phyloP scores from a whole-genome alignment of 2,329 filamentous ascomycete genomes.

The Alternaria longipes region DNA sequence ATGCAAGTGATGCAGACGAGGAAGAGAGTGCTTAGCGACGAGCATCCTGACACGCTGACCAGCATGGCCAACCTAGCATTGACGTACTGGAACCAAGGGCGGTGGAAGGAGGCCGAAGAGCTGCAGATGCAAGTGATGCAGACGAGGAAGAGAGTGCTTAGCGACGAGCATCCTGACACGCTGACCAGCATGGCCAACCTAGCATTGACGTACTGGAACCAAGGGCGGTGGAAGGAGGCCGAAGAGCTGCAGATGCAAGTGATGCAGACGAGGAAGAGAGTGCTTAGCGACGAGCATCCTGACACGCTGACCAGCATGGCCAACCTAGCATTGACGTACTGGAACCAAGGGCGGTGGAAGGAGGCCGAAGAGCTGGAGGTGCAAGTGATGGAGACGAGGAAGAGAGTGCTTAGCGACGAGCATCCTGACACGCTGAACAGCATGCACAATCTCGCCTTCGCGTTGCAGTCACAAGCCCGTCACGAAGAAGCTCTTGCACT shows the following conservation, averaged over 20 bases:
- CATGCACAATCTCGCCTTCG: conserved; percentile 7
- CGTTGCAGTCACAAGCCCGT: neutral
- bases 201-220: neutral
- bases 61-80: no score
- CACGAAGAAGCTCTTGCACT: conserved; percentile 8
- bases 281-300: conserved; percentile 14
- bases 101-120: conserved; percentile 22
- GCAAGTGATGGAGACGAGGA: conserved; percentile 25
- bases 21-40: no score
- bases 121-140: conserved; percentile 24
- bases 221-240: conserved; percentile 11
- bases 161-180: conserved; percentile 15
- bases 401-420: conserved; percentile 13
- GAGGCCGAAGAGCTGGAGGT: conserved; percentile 24
- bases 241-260: conserved; percentile 27
- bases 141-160: conserved; percentile 19
- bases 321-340: neutral
- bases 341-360: neutral
- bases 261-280: conserved; percentile 22
- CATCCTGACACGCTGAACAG: conserved; percentile 21
- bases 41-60: no score
- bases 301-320: conserved; percentile 15
- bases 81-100: neutral
- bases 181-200: conserved; percentile 6
- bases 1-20: no score